Percentiles rank a stretch among this genome's conserved stretches.
These are phyloP conservation scores for Teratosphaeria epicoccoides DNA, from an alignment of 2,329 filamentous ascomycete species.

Conservation along the genomic window DNA sequence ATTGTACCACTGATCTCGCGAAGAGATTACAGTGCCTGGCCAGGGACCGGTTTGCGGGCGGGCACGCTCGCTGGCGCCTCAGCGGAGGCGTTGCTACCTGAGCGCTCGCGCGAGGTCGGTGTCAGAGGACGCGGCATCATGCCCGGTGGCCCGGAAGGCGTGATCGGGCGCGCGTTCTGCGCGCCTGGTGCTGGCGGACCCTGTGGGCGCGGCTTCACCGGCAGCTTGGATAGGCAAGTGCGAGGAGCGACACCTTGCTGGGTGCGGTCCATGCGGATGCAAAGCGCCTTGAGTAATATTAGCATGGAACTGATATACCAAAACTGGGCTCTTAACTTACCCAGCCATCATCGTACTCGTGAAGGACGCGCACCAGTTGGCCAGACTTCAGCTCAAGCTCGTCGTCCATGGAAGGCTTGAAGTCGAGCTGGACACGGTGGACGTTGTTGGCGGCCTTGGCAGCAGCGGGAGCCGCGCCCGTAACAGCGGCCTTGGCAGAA, in stretches of 20 bases:
- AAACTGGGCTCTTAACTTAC: constrained; percentile 43
- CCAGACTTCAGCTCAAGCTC: constrained; percentile 75
- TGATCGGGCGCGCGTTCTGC: constrained; percentile 23
- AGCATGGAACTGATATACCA: constrained; percentile 4
- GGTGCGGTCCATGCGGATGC: constrained; percentile 79
- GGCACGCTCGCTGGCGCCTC: constrained; percentile 25
- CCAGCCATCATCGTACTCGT: constrained; percentile 98
- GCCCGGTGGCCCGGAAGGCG: constrained; percentile 16
- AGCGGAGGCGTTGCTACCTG: constrained; percentile 9
- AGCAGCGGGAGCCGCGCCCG: constrained; percentile 30
- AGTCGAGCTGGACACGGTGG: constrained; percentile 88
- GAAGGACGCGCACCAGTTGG: constrained; percentile 75
- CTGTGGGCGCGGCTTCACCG: constrained; percentile 69
- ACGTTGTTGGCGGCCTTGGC: constrained; percentile 50
- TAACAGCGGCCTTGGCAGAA: constrained; percentile 26
- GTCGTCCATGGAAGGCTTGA: constrained; percentile 83
- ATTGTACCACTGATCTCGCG: background rate
- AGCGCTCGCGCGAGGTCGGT: constrained; percentile 13
- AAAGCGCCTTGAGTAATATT: constrained; percentile 59
- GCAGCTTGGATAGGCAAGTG: constrained; percentile 83
- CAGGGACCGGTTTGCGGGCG: constrained; percentile 37
- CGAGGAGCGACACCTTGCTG: constrained; percentile 87
- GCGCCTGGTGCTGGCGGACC: constrained; percentile 41
- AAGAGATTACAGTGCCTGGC: constrained; percentile 25
- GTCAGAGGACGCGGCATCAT: constrained; percentile 13